Base-by-base conservation (phyloP, 2,329 filamentous ascomycete genomes). In the Ceratocystis harringtonii region DNA sequence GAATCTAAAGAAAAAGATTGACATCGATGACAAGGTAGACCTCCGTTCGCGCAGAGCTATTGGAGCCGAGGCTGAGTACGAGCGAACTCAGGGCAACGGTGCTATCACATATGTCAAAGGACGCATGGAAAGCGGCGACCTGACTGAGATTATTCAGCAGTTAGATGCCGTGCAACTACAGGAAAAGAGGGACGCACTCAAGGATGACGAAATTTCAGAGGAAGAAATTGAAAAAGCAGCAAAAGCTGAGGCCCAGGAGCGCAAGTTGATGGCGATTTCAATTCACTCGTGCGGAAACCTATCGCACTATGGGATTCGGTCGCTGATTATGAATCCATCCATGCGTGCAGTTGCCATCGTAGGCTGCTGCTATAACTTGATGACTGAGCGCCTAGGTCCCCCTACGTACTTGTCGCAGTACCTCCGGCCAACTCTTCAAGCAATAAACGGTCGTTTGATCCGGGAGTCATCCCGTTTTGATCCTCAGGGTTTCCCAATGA, bases 251-350 rank as follows among this genome's bases (percentile, higher is more conserved):
- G 68, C 73, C 61, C 63, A 41, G 22, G 36, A 60, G 22, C 63
- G 61, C 6, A 71, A 75, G 66, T 78, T 95, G 45, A 91, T 96
- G 86, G 89, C 92, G 17, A 86, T 97, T 36, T 97, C 94, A 0
- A 89, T 99, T 19, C 94, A 99, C 74, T 97, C 92, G 0, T 99
- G 94, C 73, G 94, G 94, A 32, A 97, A 99, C 70, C 84, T 99
- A n/a, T 88, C 95, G 0, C 94, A 99, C 74, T 92, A 95, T 72
- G 94, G 89, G 8, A 86, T 99, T 66, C 86, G 90, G 15, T 95
- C 92, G 0, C 81, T 99, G 22, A 76, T 92, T 1, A 77, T 95
- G 66, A 97, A 96, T 72, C 87, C 88, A 0, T 83, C 85, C 3
- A 92, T 97, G 65, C 84, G 85, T 41, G 90, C 91, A n/a, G 87